Conservation (phyloP, 768 basidiomycete species). For the Kwoniella dendrophila region DNA sequence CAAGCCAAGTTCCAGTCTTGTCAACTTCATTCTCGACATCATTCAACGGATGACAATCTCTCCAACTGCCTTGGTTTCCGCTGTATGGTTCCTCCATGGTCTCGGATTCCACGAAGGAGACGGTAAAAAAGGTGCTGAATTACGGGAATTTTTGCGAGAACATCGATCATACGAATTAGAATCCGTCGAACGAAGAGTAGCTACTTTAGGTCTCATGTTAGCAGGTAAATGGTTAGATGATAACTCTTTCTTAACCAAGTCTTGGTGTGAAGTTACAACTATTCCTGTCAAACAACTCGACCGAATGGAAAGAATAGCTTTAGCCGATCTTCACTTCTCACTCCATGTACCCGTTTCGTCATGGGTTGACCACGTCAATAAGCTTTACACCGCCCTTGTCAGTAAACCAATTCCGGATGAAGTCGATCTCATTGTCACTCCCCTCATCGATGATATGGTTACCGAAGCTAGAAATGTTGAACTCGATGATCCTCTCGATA, state of each 20-base stretch:
- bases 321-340: slow-evolving; percentile 39
- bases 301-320: slow-evolving; percentile 29
- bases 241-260: slow-evolving; percentile 49
- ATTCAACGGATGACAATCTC: slow-evolving; percentile 40
- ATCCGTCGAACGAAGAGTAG: slow-evolving; percentile 38
- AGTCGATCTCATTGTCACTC: slow-evolving; percentile 19
- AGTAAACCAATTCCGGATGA: slow-evolving; percentile 16
- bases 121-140: slow-evolving; percentile 31
- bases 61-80: slow-evolving; percentile 30
- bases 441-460: slow-evolving; percentile 31
- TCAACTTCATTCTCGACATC: slow-evolving; percentile 33
- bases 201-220: slow-evolving; percentile 45
- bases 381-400: slow-evolving; percentile 23
- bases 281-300: slow-evolving; percentile 36
- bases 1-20: slow-evolving; percentile 18
- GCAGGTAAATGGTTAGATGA: slow-evolving; percentile 55
- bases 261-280: slow-evolving; percentile 45
- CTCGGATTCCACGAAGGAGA: slow-evolving; percentile 45
- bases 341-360: slow-evolving; percentile 33
- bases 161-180: slow-evolving; percentile 21
- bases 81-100: slow-evolving; percentile 45
- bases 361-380: slow-evolving; percentile 40
- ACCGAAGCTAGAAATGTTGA: slow-evolving; percentile 32
- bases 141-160: slow-evolving; percentile 26
- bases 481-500: slow-evolving; percentile 10